Evolutionary conservation across 2,329 filamentous ascomycete species (phyloP).

Genomic region (Fusarium succisae): DNA sequence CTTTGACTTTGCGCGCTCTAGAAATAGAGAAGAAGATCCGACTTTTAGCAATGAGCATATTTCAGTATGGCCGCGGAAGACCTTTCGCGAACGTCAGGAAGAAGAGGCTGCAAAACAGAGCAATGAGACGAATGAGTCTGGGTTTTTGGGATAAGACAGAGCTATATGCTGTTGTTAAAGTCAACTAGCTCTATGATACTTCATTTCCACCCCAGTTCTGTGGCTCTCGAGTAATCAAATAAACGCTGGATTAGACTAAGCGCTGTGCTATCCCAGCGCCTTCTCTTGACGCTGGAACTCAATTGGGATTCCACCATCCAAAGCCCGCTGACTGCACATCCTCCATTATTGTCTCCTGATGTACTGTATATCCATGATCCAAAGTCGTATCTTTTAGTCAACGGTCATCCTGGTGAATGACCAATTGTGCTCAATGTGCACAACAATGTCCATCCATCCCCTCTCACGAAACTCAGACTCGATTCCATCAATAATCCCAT

Average conservation of each 20-base stretch:
- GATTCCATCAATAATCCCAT: background rate
- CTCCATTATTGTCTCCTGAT: background rate
- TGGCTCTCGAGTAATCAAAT: background rate
- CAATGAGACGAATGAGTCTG: background rate
- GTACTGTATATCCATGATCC: background rate
- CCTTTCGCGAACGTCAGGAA: background rate
- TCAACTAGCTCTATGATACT: background rate
- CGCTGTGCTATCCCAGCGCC: background rate
- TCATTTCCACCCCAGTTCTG: background rate
- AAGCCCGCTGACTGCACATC: no score
- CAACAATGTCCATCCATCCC: background rate
- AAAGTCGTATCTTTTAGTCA: background rate
- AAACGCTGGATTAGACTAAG: background rate
- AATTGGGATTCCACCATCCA: background rate
- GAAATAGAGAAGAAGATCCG: background rate
- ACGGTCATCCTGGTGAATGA: background rate
- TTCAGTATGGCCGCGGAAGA: background rate
- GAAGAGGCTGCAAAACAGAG: background rate
- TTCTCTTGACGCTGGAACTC: background rate
- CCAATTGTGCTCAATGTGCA: background rate
- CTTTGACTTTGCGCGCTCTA: background rate
- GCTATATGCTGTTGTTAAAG: background rate
- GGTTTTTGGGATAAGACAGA: background rate
- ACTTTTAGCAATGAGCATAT: background rate
- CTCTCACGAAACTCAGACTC: background rate